These are phyloP conservation scores for Solanum hybrid DNA, from an alignment of 305 asterid genomes.

Conservation along the genomic window DNA sequence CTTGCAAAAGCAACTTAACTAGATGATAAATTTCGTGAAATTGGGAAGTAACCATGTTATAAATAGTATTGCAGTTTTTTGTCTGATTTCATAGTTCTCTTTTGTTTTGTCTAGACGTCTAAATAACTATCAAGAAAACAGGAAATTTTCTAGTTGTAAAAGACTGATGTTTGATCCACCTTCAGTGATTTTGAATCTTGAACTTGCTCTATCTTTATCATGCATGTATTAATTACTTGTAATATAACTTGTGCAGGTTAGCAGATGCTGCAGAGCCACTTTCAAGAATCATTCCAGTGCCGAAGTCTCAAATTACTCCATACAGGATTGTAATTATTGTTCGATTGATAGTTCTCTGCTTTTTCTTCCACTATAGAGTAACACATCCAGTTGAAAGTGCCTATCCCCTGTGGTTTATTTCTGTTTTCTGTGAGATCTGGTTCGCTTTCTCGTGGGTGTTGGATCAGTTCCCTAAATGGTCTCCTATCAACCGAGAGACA, in stretches of 20 bases:
- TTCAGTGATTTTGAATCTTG: background rate
- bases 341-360: constrained; percentile 61
- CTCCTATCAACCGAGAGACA: constrained; percentile 73
- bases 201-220: background rate
- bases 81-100: background rate
- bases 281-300: constrained; percentile 63
- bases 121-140: background rate
- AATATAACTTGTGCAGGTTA: constrained; percentile 40
- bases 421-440: constrained; percentile 98
- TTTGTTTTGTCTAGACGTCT: background rate
- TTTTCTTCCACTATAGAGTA: constrained; percentile 87
- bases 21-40: background rate
- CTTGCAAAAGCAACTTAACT: background rate
- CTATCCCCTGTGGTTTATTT: constrained; percentile 79
- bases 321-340: constrained; percentile 71
- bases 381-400: constrained; percentile 97
- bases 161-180: background rate
- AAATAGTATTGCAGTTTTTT: background rate
- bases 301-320: constrained; percentile 58
- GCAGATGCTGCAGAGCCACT: constrained; percentile 67
- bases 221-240: background rate
- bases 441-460: constrained; percentile 93
- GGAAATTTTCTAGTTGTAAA: background rate
- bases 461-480: constrained; percentile 99
- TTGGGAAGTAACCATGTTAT: background rate